Percentiles rank a stretch among this genome's conserved stretches.
phyloP scores from a whole-genome alignment of 2,329 filamentous ascomycete species.

The Erysiphe pulchra region DNA sequence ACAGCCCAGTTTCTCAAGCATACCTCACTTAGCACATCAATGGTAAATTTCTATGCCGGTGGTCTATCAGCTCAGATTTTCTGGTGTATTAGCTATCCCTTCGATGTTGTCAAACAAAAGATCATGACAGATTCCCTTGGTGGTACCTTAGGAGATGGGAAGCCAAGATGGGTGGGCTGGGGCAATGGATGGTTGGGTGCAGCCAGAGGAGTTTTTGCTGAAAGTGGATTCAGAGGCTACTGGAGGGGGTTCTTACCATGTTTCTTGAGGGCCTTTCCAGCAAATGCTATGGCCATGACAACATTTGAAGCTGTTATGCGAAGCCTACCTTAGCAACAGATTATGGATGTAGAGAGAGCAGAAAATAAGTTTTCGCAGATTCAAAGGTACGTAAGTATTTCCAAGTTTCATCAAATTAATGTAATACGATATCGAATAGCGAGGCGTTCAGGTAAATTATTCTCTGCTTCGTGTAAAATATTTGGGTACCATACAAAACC shows the following conservation, averaged over 20 bases:
- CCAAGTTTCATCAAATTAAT: no score
- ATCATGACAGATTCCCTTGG: conserved; percentile 91
- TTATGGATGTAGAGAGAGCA: background rate
- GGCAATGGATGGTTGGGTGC: conserved; percentile 71
- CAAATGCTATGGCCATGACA: conserved; percentile 79
- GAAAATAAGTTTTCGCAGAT: no score
- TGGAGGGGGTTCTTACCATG: conserved; percentile 89
- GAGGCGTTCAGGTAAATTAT: no score
- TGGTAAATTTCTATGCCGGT: conserved; percentile 92
- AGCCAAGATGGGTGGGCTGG: conserved; percentile 48
- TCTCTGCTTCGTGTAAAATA: no score
- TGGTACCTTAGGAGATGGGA: conserved; percentile 37
- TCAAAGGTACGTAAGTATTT: no score
- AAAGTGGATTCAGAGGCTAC: conserved; percentile 55
- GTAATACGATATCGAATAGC: no score
- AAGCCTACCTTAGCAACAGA: conserved; percentile 15
- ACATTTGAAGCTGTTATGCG: conserved; percentile 88
- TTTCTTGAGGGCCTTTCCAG: conserved; percentile 80
- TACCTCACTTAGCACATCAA: conserved; percentile 48
- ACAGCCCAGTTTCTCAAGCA: conserved; percentile 37
- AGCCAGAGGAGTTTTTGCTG: conserved; percentile 47
- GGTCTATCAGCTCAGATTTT: conserved; percentile 83
- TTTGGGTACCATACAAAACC: no score
- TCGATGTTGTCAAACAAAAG: conserved; percentile 81
- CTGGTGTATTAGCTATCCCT: conserved; percentile 80